Evolutionary conservation across 2,329 filamentous ascomycete genomes (phyloP), one percentile per base, ranked within the genome.

Genomic region (Botrytis medusae): DNA sequence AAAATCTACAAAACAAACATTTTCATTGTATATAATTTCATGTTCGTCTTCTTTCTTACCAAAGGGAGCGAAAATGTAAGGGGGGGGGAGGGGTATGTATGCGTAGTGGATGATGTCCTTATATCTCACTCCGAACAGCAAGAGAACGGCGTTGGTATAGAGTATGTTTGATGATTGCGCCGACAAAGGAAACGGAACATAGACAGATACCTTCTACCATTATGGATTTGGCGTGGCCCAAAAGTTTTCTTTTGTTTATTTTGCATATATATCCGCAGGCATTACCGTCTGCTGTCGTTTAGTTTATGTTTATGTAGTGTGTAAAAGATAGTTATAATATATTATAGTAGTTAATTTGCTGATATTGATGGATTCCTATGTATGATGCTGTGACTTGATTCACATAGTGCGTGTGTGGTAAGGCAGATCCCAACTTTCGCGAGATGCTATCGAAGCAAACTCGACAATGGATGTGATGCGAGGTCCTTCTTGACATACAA

Each of bases 171-270:
- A 57, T 57, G 51, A 57, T 57, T 57, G 51, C 14, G 14, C 7
- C 51, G 51, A 57, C 14, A 29, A 57, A 57, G n/a, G n/a, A 57
- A 57, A 57, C 51, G 51, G n/a, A 57, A 29, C n/a, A 57, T 57
- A 57, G 51, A 64, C 20, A 46, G 61, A 64, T 64, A 64, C 61
- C 61, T 64, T 64, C 29, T 29, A 57, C n/a, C n/a, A 7, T 32
- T 57, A 14, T 57, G 51, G 51, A 29, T n/a, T 57, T 46, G 40
- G 61, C 61, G 42, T 64, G n/a, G 40, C 40, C 40, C 40, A 63
- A 20, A 44, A 20, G 16, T 32, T 64, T 64, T 64, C 40, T 4
- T 64, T 46, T 32, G 16, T 64, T 63, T 32, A 6, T 46, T 22
- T 12, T 46, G n/a, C 16, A 57, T 57, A 54, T 57, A 57, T 57